Evolutionary conservation across 169 alveolate genomes (phyloP).

Genomic region (Eimeria falciformis): DNA sequence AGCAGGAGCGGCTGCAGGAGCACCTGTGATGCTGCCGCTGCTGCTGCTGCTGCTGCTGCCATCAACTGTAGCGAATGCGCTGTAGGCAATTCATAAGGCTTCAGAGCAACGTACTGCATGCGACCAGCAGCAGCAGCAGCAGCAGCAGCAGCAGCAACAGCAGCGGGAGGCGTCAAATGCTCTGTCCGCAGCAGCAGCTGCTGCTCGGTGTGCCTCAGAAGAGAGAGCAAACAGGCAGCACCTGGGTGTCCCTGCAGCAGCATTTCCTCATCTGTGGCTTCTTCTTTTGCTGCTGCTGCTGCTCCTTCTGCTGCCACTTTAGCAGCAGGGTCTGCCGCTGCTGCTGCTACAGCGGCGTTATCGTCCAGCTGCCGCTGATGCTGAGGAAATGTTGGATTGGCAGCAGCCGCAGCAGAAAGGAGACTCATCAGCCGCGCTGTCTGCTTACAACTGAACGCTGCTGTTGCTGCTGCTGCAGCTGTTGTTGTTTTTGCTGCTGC

Average conservation of each 20-base stretch:
- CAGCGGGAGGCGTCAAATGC: background rate
- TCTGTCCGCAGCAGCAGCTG: background rate
- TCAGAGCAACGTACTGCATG: slow-evolving; percentile 36
- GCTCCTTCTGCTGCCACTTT: background rate
- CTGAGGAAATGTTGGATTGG: background rate
- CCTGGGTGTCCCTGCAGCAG: slow-evolving; percentile 27
- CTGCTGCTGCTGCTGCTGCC: slow-evolving; percentile 33
- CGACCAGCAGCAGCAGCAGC: background rate
- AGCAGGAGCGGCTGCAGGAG: slow-evolving; percentile 57
- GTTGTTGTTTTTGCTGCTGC: slow-evolving; percentile 20
- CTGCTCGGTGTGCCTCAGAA: slow-evolving; percentile 19
- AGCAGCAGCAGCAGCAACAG: slow-evolving; percentile 15
- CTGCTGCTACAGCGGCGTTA: background rate
- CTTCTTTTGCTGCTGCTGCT: slow-evolving; percentile 5
- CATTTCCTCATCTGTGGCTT: background rate
- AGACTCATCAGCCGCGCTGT: slow-evolving; percentile 49
- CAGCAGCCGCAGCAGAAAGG: slow-evolving; percentile 13
- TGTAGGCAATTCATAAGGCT: slow-evolving; percentile 23
- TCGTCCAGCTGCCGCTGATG: background rate
- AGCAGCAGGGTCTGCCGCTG: slow-evolving; percentile 23
- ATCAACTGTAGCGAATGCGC: slow-evolving; percentile 44
- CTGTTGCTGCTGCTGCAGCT: background rate
- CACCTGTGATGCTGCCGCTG: slow-evolving; percentile 49
- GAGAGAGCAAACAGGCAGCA: slow-evolving; percentile 11
- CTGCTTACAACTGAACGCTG: slow-evolving; percentile 23